phyloP scores from a whole-genome alignment of 176 grass and related monocot genomes.

The Bothriochloa decipiens region DNA sequence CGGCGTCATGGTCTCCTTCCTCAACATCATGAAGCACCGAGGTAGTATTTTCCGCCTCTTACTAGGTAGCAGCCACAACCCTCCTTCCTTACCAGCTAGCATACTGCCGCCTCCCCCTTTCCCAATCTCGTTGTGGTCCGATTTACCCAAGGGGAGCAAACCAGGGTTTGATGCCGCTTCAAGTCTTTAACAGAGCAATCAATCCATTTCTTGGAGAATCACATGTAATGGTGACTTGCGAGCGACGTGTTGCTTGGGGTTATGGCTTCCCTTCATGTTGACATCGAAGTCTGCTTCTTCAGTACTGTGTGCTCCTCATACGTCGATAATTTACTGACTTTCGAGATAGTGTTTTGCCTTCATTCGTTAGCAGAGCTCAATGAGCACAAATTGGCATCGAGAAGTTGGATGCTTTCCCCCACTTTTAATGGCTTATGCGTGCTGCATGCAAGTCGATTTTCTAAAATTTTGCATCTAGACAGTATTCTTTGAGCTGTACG shows the following conservation, averaged over 20 bases:
- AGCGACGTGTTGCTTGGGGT: background rate
- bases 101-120: background rate
- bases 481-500: background rate
- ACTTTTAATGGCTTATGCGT: background rate
- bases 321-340: background rate
- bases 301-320: background rate
- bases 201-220: background rate
- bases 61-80: background rate
- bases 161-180: background rate
- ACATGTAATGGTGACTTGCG: background rate
- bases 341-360: background rate
- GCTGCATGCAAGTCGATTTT: background rate
- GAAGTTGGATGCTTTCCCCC: background rate
- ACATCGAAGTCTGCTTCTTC: background rate
- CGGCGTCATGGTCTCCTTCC: conserved; percentile 86
- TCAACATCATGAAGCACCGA: conserved; percentile 96
- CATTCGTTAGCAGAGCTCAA: background rate
- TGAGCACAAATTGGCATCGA: background rate
- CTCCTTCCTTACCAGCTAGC: background rate
- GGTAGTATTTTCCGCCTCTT: conserved; percentile 38
- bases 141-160: background rate
- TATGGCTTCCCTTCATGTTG: background rate
- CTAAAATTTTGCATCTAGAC: background rate
- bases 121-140: background rate
- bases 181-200: background rate